phyloP scores from a whole-genome alignment of 371 early-diverging fungal species.

The Lichtheimia ornata region DNA sequence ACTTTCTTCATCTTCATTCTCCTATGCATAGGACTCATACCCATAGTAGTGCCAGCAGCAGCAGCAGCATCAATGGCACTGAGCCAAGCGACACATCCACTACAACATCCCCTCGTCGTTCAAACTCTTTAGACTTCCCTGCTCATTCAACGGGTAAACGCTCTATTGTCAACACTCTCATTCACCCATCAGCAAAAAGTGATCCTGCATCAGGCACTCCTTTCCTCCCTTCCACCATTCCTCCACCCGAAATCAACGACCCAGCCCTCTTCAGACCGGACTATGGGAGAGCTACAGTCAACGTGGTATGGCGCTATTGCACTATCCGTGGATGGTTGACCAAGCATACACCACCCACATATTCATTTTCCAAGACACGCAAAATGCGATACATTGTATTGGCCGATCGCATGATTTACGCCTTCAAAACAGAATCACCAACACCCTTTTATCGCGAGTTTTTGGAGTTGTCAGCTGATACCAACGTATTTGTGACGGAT shows the following conservation, averaged over 20 bases:
- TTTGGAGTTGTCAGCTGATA: slow-evolving; percentile 29
- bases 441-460: slow-evolving; percentile 28
- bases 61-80: too few species aligned
- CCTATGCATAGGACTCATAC: too few species aligned
- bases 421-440: slow-evolving; percentile 34
- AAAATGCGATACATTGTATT: slow-evolving; percentile 35
- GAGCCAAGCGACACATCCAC: too few species aligned
- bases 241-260: slow-evolving; percentile 1
- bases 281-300: slow-evolving; percentile 1
- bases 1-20: too few species aligned
- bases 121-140: too few species aligned
- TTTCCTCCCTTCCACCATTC: background rate
- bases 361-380: slow-evolving; percentile 31
- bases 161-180: too few species aligned
- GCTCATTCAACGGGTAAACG: too few species aligned
- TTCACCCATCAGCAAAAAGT: too few species aligned
- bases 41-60: too few species aligned
- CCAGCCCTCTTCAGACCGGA: slow-evolving; percentile 1
- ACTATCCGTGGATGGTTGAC: slow-evolving; percentile 36
- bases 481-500: slow-evolving; percentile 41
- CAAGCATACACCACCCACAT: slow-evolving; percentile 33
- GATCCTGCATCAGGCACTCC: too few species aligned
- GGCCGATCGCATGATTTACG: slow-evolving; percentile 36
- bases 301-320: slow-evolving; percentile 21
- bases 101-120: too few species aligned